Evolutionary conservation across 495 filamentous ascomycete genomes (phyloP).

Genomic region (Neurospora africana): DNA sequence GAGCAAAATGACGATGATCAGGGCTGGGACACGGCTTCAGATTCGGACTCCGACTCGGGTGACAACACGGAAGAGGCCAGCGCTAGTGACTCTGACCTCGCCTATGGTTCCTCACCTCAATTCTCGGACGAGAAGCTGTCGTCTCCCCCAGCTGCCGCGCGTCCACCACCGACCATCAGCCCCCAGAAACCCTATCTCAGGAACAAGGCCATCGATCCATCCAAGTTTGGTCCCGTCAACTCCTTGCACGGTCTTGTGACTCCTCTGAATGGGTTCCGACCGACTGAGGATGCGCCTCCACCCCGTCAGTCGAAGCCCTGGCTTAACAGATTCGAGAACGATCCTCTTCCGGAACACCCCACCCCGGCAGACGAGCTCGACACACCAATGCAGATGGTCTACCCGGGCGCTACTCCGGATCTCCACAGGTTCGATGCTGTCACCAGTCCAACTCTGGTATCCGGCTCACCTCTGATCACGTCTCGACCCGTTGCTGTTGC

Average conservation of each 20-base stretch:
- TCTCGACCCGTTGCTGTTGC: constrained; percentile 25
- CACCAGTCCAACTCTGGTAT: constrained; percentile 36
- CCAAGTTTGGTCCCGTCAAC: constrained; percentile 43
- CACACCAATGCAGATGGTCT: constrained; percentile 26
- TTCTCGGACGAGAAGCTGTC: constrained; percentile 21
- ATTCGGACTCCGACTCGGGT: constrained; percentile 31
- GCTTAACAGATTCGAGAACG: constrained; percentile 2
- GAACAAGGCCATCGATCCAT: constrained; percentile 41
- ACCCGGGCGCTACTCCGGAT: constrained; percentile 52
- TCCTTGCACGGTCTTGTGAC: constrained; percentile 40
- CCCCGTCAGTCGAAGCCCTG: neutral
- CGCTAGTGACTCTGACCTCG: constrained; percentile 32
- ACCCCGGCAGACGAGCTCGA: constrained; percentile 26
- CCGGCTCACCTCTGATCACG: constrained; percentile 16
- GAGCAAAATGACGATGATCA: constrained; percentile 23
- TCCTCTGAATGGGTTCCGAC: constrained; percentile 39
- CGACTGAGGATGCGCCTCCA: constrained; percentile 14
- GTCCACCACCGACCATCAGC: neutral
- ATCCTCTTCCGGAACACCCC: constrained; percentile 13
- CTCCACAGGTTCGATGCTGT: constrained; percentile 47
- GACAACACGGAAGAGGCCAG: constrained; percentile 4
- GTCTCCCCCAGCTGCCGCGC: neutral
- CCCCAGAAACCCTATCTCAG: constrained; percentile 19
- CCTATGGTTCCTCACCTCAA: constrained; percentile 32
- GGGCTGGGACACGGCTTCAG: constrained; percentile 37